Base-by-base conservation (phyloP, 2,329 filamentous ascomycete genomes). In the Sclerotinia spermophila region DNA sequence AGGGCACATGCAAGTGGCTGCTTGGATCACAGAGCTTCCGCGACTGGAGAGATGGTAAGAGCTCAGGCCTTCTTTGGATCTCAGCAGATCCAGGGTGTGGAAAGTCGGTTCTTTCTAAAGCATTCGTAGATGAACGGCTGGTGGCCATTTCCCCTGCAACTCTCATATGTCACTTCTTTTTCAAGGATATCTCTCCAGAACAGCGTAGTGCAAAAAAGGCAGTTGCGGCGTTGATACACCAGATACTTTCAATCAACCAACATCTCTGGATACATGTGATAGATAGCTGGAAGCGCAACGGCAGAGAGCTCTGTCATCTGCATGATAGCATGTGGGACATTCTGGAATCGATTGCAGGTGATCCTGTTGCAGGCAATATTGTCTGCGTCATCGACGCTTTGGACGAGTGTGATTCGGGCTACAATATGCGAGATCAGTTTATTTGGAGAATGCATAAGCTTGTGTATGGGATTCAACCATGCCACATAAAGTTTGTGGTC, bases 301-400 rank as follows among this genome's bases (percentile, higher is more conserved):
- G 65, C 3, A 55, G 5, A 24, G 53, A 60, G 55, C 38, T 68
- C 24, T 60, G 51, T 1, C 48, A 59, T 19, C 10, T 44, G 5
- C 19, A 38, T 53, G 42, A 45, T 35, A 7, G 3, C 2, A 67
- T 68, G 48, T 71, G 64, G 69, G 44, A 44, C 5, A 60, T 53
- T 17, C 35, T 68, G 3, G 35, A 35, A 68, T 13, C 11, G 6
- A 44, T 55, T 11, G 62, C 62, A 6, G 1, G 8, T 6, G 35
- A 71, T 35, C 7, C n/a, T 1, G 42, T 35, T 27, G 35, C 64
- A 5, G 40, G 64, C 17, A n/a, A 71, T 21, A 48, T 71, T 35
- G 24, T 71, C 24, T 71, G 69, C 24, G 40, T 68, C 11, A n/a
- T 71, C 5, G 69, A 71, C 53, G 69, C 69, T 3, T 44, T 71